Evolutionary conservation across 352 stramenopile genomes (phyloP).

Genomic region (Phytophthora palmivora): DNA sequence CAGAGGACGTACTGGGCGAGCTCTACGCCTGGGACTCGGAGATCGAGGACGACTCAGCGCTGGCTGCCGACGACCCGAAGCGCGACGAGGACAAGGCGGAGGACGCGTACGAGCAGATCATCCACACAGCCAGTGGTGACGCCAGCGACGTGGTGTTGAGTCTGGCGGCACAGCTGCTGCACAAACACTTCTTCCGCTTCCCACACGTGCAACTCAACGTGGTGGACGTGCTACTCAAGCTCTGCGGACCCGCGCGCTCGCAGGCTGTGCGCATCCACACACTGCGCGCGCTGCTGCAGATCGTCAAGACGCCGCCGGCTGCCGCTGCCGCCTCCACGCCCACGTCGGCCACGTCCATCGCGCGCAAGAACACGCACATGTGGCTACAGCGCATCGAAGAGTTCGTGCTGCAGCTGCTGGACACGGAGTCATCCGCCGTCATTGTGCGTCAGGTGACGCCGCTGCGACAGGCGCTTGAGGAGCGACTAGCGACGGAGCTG

Average conservation of each 20-base stretch:
- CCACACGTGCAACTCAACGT: slow-evolving; percentile 82
- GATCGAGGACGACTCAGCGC: slow-evolving; percentile 69
- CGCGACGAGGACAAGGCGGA: slow-evolving; percentile 77
- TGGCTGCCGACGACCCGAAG: slow-evolving; percentile 47
- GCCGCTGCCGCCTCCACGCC: slow-evolving; percentile 33
- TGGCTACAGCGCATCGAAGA: slow-evolving; percentile 57
- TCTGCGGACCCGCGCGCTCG: slow-evolving; percentile 47
- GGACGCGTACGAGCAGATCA: slow-evolving; percentile 81
- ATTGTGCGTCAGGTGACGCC: slow-evolving; percentile 69
- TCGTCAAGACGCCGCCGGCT: slow-evolving; percentile 55
- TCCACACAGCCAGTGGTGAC: slow-evolving; percentile 53
- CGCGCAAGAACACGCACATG: slow-evolving; percentile 38
- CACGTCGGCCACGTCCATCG: slow-evolving; percentile 30
- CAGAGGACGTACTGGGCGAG: slow-evolving; percentile 58
- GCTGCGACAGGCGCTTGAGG: slow-evolving; percentile 55
- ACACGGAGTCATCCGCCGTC: slow-evolving; percentile 57
- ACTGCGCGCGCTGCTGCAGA: slow-evolving; percentile 70
- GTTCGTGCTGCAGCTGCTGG: slow-evolving; percentile 43
- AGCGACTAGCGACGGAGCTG: slow-evolving; percentile 31
- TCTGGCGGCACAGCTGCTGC: slow-evolving; percentile 74
- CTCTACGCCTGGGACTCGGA: slow-evolving; percentile 74
- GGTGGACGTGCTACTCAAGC: slow-evolving; percentile 62
- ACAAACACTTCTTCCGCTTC: slow-evolving; percentile 83
- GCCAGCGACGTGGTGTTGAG: slow-evolving; percentile 61
- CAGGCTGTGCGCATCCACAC: slow-evolving; percentile 80